Percentiles rank a stretch among this genome's conserved stretches.
These are phyloP conservation scores for Plectranthus barbatus DNA, from an alignment of 257 asterid genomes.

Conservation along the genomic window DNA sequence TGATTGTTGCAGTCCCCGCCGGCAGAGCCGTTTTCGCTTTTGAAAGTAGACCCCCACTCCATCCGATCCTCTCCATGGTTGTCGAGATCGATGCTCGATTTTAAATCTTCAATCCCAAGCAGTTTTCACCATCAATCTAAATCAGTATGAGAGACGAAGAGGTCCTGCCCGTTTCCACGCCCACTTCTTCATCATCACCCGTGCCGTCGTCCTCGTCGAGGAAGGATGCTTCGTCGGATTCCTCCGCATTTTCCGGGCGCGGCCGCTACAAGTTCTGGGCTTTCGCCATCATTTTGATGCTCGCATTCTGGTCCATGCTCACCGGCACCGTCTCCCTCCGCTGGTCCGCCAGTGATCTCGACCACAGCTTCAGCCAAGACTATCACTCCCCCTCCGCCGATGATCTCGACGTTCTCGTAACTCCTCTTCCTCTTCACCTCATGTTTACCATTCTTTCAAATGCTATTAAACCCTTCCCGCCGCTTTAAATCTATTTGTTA, in stretches of 20 bases:
- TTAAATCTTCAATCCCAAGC: neutral
- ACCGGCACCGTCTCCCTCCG: conserved; percentile 80
- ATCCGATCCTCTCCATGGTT: neutral
- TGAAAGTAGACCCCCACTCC: neutral
- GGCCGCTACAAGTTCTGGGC: conserved; percentile 84
- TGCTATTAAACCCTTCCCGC: neutral
- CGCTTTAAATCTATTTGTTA: neutral
- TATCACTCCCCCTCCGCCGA: conserved; percentile 25
- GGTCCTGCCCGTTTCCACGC: conserved; percentile 62
- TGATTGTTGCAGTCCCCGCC: conserved; percentile 19
- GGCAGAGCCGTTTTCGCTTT: conserved; percentile 11
- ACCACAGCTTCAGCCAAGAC: conserved; percentile 20
- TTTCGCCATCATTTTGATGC: conserved; percentile 49
- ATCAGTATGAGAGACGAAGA: conserved; percentile 62
- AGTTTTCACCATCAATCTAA: neutral
- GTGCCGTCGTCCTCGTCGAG: conserved; percentile 19
- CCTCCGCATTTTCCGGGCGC: conserved; percentile 28
- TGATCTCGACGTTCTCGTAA: conserved; percentile 47
- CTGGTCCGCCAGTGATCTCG: conserved; percentile 60
- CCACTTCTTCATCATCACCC: conserved; percentile 36
- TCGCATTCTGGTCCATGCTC: conserved; percentile 89
- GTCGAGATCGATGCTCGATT: conserved; percentile 20
- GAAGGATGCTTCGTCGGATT: conserved; percentile 28
- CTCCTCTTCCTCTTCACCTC: neutral
- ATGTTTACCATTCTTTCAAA: neutral